Conservation (phyloP, 176 grass and related monocot species). For the Lolium rigidum region DNA sequence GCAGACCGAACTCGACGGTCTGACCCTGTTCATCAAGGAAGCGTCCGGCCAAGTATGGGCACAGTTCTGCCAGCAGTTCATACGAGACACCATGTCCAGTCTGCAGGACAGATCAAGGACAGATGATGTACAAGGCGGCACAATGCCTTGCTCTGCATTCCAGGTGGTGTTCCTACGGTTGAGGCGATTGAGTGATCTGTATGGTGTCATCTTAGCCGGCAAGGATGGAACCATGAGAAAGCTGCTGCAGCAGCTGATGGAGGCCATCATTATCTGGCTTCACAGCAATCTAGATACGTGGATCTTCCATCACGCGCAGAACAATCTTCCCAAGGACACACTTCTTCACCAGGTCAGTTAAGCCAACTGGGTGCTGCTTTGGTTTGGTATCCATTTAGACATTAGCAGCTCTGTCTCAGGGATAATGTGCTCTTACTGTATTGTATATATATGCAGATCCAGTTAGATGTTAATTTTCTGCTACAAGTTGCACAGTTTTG, state of each 20-base stretch:
- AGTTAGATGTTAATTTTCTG: constrained; percentile 64
- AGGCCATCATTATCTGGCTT: constrained; percentile 55
- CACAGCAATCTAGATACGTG: constrained; percentile 36
- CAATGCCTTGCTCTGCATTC: constrained; percentile 56
- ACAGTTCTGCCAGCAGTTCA: constrained; percentile 56
- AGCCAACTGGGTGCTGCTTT: neutral
- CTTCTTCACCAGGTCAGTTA: constrained; percentile 44
- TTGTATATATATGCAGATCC: constrained; percentile 37
- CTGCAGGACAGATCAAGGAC: neutral
- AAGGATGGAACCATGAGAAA: constrained; percentile 43
- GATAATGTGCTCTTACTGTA: neutral
- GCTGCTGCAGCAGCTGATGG: constrained; percentile 53
- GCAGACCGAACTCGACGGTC: neutral
- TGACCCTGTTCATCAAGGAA: constrained; percentile 48
- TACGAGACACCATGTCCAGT: constrained; percentile 44
- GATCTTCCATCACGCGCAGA: constrained; percentile 30
- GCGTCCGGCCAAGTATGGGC: constrained; percentile 47
- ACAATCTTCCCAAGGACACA: constrained; percentile 17
- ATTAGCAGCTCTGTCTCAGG: neutral
- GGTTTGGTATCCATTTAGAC: neutral
- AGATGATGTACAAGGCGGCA: neutral
- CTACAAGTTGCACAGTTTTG: constrained; percentile 49
- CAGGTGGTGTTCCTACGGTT: constrained; percentile 61
- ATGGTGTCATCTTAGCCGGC: constrained; percentile 45
- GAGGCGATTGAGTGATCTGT: constrained; percentile 40